Evolutionary conservation across 2,329 filamentous ascomycete genomes (phyloP), one percentile per base, ranked within the genome.

Genomic region (Alternaria sp.): DNA sequence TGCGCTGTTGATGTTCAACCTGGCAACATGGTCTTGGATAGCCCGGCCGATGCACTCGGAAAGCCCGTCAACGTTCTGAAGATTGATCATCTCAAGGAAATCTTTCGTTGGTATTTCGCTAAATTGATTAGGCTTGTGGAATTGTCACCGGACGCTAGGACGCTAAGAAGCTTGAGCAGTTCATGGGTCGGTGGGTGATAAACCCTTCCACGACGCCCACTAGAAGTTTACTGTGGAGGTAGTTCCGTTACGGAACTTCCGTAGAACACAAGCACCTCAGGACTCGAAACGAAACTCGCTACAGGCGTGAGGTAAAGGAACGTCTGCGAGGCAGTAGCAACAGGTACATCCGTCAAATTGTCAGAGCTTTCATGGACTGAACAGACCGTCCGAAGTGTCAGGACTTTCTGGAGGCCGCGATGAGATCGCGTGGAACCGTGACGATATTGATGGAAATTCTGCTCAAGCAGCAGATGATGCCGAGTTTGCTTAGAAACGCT

Each of bases 41-140:
- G 70, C 70, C 42, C 61, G 64, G 28, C 57, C 64, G 49, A 75
- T 74, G 40, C 66, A 70, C 41, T 74, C 71, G 29, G 70, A 72
- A 9, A 75, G 67, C 2, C 67, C 70, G 23, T 72, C 69, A n/a
- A 74, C 56, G 24, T 64, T 55, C 13, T 65, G 58, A 17, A 68
- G 54, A 2, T 55, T 28, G 23, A 55, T 56, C 71, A 73, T 73
- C 4, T 44, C 50, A 13, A 40, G 14, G 14, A 31, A 13, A 23
- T 29, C 0, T 36, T 13, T 42, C 13, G 24, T 36, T 24, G 28
- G 29, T 26, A 13, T 36, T 10, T 31, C 29, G 46, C 48, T 28
- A 14, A 40, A 36, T 37, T 31, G 36, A 51, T 21, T 6, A 40
- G 28, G 37, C 37, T 28, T 39, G 45, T 23, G 36, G 42, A 26